Conservation (phyloP, 768 basidiomycete genomes). For the Boletus coccyginus region DNA sequence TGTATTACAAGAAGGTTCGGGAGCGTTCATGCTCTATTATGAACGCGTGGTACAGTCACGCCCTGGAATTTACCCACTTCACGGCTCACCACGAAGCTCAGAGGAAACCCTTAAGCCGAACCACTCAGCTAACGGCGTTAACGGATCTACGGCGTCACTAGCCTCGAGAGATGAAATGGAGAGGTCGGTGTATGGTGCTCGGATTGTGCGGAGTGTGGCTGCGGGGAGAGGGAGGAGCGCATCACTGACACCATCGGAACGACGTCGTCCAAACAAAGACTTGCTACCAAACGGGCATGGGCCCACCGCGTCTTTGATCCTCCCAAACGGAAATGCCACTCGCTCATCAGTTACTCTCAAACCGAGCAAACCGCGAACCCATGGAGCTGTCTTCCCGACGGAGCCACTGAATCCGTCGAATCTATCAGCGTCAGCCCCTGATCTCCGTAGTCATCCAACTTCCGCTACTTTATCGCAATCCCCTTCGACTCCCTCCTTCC, state of each 20-base stretch:
- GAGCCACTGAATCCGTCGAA: slow-evolving; percentile 8
- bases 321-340: slow-evolving; percentile 24
- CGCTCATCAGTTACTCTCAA: slow-evolving; percentile 22
- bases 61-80: slow-evolving; percentile 32
- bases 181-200: slow-evolving; percentile 36
- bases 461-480: slow-evolving; percentile 9
- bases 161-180: slow-evolving; percentile 24
- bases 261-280: slow-evolving; percentile 18
- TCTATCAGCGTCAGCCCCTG: slow-evolving; percentile 26
- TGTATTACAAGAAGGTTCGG: slow-evolving; percentile 71
- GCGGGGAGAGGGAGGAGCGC: slow-evolving; percentile 43
- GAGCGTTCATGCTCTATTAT: slow-evolving; percentile 92
- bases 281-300: slow-evolving; percentile 12
- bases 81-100: slow-evolving; percentile 45
- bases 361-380: slow-evolving; percentile 12
- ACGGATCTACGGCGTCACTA: slow-evolving; percentile 49
- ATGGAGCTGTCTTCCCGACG: slow-evolving; percentile 3
- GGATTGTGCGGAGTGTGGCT: slow-evolving; percentile 57
- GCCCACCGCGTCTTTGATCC: slow-evolving; percentile 6
- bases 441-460: slow-evolving; percentile 18
- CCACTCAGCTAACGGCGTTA: slow-evolving; percentile 33
- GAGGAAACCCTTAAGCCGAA: slow-evolving; percentile 67
- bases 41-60: slow-evolving; percentile 58
- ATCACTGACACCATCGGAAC: slow-evolving; percentile 33
- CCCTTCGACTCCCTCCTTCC: slow-evolving; percentile 11